Base-by-base conservation (phyloP, 768 basidiomycete genomes). In the Boletus vermiculosoides region DNA sequence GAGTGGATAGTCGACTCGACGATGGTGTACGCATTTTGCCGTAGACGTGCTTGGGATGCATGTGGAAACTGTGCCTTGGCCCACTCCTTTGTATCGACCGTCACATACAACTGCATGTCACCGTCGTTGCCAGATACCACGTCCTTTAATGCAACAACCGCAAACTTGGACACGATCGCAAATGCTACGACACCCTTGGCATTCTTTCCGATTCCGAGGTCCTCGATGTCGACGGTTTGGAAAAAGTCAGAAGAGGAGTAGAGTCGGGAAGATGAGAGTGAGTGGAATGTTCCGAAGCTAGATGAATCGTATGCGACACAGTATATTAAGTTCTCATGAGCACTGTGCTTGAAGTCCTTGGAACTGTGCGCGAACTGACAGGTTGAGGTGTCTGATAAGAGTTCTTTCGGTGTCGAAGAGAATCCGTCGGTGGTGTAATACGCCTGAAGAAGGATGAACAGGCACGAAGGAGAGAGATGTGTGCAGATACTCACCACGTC, bases 11-110 rank as follows among this genome's bases (percentile, higher is more conserved):
- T 95, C 4, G 88, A 90, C 73, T 98, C 94, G 57, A 99, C 88
- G 64, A 99, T 86, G 11, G 97, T 99, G 70, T 99, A 98, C 7
- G 92, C 91, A 68, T 96, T 95, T 75, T 95, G 93, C 8, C 86
- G 82, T 15, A 97, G 80, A 36, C 81, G 80, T 2, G 89, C 87
- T 3, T 83, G 85, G 0, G 85, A 87, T 3, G 90, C 87, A 66
- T 97, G 97, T 3, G 97, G 97, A 78, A 99, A 98, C 57, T 86
- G 85, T 2, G 92, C 94, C 63, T 87, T 85, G 2, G 89, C 87
- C 94, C 94, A 99, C 2, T 77, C 81, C 65, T 82, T 80, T 8
- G 90, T 86, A 70, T 98, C 91, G 5, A 91, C 79, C 0, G 90
- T 84, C 37, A 97, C 93, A 65, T 93, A 98, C 11, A 98, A 77